Evolutionary conservation across 305 asterid genomes (phyloP).

Genomic region (Solanum hybrid): DNA sequence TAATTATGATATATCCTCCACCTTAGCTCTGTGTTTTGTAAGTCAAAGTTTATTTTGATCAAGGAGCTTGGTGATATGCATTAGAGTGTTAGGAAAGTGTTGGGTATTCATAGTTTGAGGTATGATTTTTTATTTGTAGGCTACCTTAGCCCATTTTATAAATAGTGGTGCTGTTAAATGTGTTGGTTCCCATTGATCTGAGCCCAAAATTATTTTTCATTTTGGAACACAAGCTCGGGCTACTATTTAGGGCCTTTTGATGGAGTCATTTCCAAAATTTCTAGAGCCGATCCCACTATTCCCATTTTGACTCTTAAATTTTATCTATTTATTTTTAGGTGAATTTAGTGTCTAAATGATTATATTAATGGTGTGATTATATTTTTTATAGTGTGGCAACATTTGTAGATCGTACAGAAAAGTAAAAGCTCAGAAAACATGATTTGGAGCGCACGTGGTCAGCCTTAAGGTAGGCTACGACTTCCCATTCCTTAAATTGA

Average conservation of each 20-base stretch:
- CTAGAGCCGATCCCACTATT: neutral
- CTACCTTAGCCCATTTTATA: neutral
- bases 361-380: neutral
- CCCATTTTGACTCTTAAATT: neutral
- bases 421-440: neutral
- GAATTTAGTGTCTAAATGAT: neutral
- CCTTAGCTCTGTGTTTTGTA: neutral
- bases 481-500: neutral
- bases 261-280: neutral
- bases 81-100: neutral
- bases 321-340: neutral
- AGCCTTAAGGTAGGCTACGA: neutral
- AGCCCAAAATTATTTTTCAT: neutral
- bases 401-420: neutral
- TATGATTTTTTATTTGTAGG: neutral
- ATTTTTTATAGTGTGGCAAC: neutral
- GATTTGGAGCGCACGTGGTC: neutral
- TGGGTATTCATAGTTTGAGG: neutral
- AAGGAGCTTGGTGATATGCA: neutral
- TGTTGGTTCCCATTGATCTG: neutral
- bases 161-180: neutral
- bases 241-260: neutral
- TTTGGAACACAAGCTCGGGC: neutral
- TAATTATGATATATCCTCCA: neutral
- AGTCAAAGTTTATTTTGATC: neutral